Evolutionary conservation across 1,139 yeast species (phyloP).

Genomic region (Magnusiomyces tetraspermus): DNA sequence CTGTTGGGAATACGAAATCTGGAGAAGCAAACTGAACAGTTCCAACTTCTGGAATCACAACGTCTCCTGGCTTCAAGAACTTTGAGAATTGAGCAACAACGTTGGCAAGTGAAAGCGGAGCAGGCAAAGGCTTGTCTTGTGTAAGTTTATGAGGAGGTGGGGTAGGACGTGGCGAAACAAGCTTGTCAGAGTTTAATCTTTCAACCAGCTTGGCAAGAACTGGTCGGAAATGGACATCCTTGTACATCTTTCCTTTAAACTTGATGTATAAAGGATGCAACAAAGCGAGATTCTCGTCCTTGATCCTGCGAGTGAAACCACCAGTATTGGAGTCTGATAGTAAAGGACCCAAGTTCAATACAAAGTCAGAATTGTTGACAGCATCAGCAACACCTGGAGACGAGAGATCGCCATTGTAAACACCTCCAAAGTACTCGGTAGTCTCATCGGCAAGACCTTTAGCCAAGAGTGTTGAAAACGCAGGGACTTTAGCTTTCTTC

Average conservation of each 20-base stretch:
- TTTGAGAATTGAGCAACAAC: slow-evolving; percentile 26
- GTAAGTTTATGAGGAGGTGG: slow-evolving; percentile 13
- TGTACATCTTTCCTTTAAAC: slow-evolving; percentile 34
- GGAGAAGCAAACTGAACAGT: slow-evolving; percentile 65
- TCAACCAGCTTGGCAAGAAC: slow-evolving; percentile 37
- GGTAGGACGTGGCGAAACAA: slow-evolving; percentile 25
- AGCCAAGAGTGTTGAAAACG: slow-evolving; percentile 43
- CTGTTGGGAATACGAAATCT: slow-evolving; percentile 49
- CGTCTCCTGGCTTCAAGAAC: slow-evolving; percentile 50
- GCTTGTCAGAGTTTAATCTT: slow-evolving; percentile 29
- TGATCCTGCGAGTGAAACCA: slow-evolving; percentile 34
- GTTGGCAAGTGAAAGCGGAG: slow-evolving; percentile 33
- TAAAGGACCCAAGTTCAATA: slow-evolving; percentile 36
- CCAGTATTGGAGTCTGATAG: slow-evolving; percentile 38
- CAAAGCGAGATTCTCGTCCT: slow-evolving; percentile 31
- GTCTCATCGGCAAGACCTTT: slow-evolving; percentile 57
- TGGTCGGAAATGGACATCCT: slow-evolving; percentile 38
- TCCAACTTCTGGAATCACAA: slow-evolving; percentile 67
- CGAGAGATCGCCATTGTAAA: slow-evolving; percentile 48
- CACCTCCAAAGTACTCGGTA: slow-evolving; percentile 50
- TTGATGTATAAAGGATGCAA: slow-evolving; percentile 40
- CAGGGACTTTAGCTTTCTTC: slow-evolving; percentile 37
- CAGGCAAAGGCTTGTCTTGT: slow-evolving; percentile 17
- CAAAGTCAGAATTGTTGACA: slow-evolving; percentile 31
- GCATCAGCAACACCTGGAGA: slow-evolving; percentile 36